Evolutionary conservation across 768 basidiomycete genomes (phyloP), one percentile per base, ranked within the genome.

Genomic region (Cubamyces sp.): DNA sequence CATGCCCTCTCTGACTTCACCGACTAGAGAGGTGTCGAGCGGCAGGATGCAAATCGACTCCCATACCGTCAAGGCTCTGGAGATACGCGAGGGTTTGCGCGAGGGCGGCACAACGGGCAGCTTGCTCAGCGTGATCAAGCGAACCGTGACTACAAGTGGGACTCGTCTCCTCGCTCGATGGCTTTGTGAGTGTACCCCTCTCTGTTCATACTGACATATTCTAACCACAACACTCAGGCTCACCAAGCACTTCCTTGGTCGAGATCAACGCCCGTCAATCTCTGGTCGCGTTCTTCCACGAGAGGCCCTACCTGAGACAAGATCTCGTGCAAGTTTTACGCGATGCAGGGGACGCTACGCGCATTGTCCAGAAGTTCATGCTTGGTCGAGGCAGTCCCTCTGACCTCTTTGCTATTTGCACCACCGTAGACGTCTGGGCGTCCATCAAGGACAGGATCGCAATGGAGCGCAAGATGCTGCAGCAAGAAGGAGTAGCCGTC

Each of bases 41-140:
- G 76, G 79, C 25, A 80, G 87, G n/a, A 92, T 96, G 91, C 89
- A 93, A 66, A 92, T 96, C 58, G 94, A 96, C 70, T 82, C 90
- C 4, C 87, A 94, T 71, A 94, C 94, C 1, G 88, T 94, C 74
- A 88, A 90, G 71, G 88, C 90, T n/a, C 83, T 95, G 47, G 94
- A 96, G 73, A 88, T 96, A 54, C 81, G 86, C 23, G 91, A 94
- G 76, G 82, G 81, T 30, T 81, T 85, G 26, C 79, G 85, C 30
- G 92, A 94, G 68, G 90, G 91, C 0, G 87, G 91, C 0, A 72
- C 77, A 12, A 84, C 82, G 58, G 94, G 94, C 4, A 92, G 87
- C 68, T 78, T 96, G 57, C 68, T 94, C 34, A 88, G 85, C 66
- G 83, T 83, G 34, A 79, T 94, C 58, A 92, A 88, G 70, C 82